Evolutionary conservation across 2,329 filamentous ascomycete species (phyloP).

Genomic region (Fusarium metavorans): DNA sequence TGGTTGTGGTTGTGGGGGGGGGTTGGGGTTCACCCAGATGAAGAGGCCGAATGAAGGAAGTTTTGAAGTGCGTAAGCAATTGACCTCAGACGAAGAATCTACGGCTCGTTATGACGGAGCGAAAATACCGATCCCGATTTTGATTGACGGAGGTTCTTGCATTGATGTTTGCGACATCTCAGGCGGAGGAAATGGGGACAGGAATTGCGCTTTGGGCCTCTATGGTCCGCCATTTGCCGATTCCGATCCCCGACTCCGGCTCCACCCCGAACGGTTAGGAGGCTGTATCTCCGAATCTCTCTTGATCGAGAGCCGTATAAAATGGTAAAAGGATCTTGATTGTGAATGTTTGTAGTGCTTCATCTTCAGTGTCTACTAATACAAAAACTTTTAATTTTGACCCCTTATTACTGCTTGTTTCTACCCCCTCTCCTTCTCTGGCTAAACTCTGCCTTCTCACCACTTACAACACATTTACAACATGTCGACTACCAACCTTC

Average conservation of each 20-base stretch:
- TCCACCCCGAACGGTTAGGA: background rate
- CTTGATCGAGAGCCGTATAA: background rate
- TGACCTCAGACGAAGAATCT: no score
- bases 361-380: background rate
- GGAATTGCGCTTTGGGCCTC: conserved; percentile 17
- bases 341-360: background rate
- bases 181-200: background rate
- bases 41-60: background rate
- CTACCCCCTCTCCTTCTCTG: background rate
- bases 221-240: conserved; percentile 25
- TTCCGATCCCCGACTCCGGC: background rate
- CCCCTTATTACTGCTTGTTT: background rate
- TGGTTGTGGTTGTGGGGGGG: background rate
- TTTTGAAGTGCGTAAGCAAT: background rate
- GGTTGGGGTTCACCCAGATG: background rate
- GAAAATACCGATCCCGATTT: background rate
- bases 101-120: background rate
- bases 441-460: background rate
- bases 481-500: background rate
- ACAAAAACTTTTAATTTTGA: background rate
- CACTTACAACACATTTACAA: background rate
- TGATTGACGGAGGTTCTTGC: background rate
- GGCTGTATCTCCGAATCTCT: background rate
- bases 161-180: background rate
- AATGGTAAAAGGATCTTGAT: background rate